phyloP scores from a whole-genome alignment of 305 asterid genomes.

The Rubia peregrina region DNA sequence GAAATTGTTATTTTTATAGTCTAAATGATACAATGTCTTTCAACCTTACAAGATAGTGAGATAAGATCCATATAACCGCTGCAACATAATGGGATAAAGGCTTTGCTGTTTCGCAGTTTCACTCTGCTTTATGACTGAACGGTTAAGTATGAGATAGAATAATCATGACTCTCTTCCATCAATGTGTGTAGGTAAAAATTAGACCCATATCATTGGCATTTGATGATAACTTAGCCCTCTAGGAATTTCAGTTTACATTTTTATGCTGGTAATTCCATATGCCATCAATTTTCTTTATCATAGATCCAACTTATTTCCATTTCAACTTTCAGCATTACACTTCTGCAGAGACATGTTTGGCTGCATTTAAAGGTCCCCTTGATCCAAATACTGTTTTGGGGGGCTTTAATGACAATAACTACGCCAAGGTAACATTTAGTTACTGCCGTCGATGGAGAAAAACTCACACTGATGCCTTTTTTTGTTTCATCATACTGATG shows the following conservation, averaged over 20 bases:
- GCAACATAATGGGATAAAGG: neutral
- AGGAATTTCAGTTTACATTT: neutral
- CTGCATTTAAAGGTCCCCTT: constrained; percentile 96
- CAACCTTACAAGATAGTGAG: neutral
- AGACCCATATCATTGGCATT: neutral
- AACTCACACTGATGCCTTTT: constrained; percentile 20
- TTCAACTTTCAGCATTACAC: constrained; percentile 67
- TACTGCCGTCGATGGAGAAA: neutral
- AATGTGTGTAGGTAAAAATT: neutral
- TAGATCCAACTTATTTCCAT: constrained; percentile 3
- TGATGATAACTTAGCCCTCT: neutral
- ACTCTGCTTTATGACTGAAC: neutral
- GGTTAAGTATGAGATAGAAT: neutral
- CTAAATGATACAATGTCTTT: neutral
- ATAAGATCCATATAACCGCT: neutral
- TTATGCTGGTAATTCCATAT: neutral
- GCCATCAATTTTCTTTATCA: neutral
- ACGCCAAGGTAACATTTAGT: constrained; percentile 53
- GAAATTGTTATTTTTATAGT: no score
- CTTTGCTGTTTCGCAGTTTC: neutral
- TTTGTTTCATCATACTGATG: neutral
- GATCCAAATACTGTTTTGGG: constrained; percentile 98
- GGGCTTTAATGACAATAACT: constrained; percentile 85
- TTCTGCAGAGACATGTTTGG: constrained; percentile 77
- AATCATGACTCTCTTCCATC: neutral